Evolutionary conservation across 345 rosid genomes (phyloP).

Genomic region (Salix viminalis): DNA sequence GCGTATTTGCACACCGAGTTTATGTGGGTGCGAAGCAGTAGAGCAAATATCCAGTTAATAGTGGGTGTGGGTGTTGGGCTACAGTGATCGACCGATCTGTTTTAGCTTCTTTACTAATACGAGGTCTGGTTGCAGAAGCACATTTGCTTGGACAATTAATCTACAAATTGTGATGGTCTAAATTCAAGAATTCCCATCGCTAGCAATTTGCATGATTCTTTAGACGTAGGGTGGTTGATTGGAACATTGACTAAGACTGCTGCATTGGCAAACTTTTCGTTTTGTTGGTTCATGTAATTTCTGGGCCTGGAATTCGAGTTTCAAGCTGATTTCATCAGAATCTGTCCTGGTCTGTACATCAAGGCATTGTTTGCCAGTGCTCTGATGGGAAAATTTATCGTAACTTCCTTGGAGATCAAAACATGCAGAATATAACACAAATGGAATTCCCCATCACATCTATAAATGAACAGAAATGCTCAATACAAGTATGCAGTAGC

Average conservation of each 20-base stretch:
- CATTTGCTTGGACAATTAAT: background rate
- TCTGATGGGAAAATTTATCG: background rate
- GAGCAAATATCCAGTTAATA: no score
- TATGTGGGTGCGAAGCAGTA: no score
- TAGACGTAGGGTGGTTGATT: background rate
- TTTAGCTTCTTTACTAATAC: no score
- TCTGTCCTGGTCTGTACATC: background rate
- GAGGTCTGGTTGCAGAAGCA: background rate
- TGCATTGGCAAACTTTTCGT: background rate
- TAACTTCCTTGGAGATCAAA: conserved; percentile 3
- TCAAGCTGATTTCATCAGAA: background rate
- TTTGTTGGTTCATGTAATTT: background rate
- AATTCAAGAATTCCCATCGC: background rate
- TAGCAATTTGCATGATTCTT: background rate
- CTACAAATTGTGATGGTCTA: background rate
- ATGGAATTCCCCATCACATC: conserved; percentile 20
- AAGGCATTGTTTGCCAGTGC: background rate
- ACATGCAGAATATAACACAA: conserved; percentile 8
- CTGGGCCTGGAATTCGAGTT: background rate
- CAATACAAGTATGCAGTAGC: conserved; percentile 43
- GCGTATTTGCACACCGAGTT: no score
- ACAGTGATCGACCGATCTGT: no score
- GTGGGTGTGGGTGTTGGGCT: no score
- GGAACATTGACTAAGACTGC: background rate
- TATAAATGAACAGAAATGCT: conserved; percentile 21